Base-by-base conservation (phyloP, 768 basidiomycete genomes). In the Mycena polygramma region DNA sequence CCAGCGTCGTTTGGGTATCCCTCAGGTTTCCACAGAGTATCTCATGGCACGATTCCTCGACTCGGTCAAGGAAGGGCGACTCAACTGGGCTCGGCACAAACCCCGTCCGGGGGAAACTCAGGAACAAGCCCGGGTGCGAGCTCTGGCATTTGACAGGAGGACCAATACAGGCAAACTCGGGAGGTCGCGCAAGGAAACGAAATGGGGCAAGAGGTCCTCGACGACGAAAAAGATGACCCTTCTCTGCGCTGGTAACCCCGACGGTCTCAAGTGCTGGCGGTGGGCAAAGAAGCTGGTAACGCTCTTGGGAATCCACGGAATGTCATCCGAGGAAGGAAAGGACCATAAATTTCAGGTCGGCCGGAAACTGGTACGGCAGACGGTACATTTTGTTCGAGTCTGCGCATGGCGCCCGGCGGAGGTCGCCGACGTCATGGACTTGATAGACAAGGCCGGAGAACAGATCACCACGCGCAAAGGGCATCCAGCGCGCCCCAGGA, bases 141-240 rank as follows among this genome's bases (percentile, higher is more conserved):
- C 45, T 24, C 7, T n/a, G n/a, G n/a, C n/a, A n/a, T n/a, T n/a
- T n/a, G 46, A 30, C 24, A 46, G 57, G 45, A 22, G 24, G 43
- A 59, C 57, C 14, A 45, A 5, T 7, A 4, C 41, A 46, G 57
- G 41, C 39, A 59, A 59, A 24, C 15, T 24, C 30, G n/a, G n/a
- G 22, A 59, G 45, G 43, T 13, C 57, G 57, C 57, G 57, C 39
- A 59, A 60, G 46, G 45, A 60, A 30, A 49, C 59, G 46, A 49
- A 60, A 48, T 48, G 24, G 26, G 49, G 24, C 15, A 60, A 36
- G 59, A 60, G 46, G 59, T 8, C 4, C 14, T 0, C 8, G 45
- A 60, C 46, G 26, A 46, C 59, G 30, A 48, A 49, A 19, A 59
- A 46, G 43, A 59, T 59, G 57, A 46, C 24, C 24, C 41, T 60